These are phyloP conservation scores for Rugosomyces carneus DNA, from an alignment of 1,284 basidiomycete genomes.

Conservation along the genomic window DNA sequence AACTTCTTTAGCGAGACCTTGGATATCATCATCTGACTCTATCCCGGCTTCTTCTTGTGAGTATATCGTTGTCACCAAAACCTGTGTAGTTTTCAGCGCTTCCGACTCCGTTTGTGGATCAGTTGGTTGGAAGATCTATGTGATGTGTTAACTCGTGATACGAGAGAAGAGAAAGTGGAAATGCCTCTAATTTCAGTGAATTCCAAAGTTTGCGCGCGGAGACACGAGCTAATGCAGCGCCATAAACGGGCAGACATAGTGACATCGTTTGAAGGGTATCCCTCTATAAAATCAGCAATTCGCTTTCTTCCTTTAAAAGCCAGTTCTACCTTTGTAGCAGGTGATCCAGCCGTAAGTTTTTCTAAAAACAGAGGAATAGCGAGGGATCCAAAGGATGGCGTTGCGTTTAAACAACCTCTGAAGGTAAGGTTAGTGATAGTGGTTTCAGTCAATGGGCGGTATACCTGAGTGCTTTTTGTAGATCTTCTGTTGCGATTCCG, in stretches of 20 bases:
- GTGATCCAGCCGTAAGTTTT: constrained; percentile 83
- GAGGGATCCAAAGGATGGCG: constrained; percentile 77
- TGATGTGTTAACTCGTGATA: constrained; percentile 4
- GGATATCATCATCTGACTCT: constrained; percentile 35
- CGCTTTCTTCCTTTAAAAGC: neutral
- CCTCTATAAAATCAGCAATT: constrained; percentile 40
- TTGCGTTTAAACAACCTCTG: constrained; percentile 66
- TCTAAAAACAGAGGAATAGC: constrained; percentile 90
- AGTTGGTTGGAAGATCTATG: constrained; percentile 85
- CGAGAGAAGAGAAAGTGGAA: constrained; percentile 9
- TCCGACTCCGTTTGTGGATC: constrained; percentile 68
- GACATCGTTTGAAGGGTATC: constrained; percentile 78
- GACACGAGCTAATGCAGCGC: constrained; percentile 51
- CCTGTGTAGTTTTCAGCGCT: constrained; percentile 65
- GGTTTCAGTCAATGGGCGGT: neutral
- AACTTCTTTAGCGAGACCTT: constrained; percentile 65
- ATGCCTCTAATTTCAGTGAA: constrained; percentile 80
- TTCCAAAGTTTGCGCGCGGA: constrained; percentile 81
- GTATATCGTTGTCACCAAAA: constrained; percentile 72
- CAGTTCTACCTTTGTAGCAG: constrained; percentile 69
- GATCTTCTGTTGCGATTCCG: constrained; percentile 85
- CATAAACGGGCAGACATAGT: constrained; percentile 79
- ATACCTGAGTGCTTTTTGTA: constrained; percentile 72
- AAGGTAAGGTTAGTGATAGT: too few relatives aligned
- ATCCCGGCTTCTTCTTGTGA: constrained; percentile 29